Base-by-base conservation (phyloP, 768 basidiomycete species). In the Leccinum arenicola region DNA sequence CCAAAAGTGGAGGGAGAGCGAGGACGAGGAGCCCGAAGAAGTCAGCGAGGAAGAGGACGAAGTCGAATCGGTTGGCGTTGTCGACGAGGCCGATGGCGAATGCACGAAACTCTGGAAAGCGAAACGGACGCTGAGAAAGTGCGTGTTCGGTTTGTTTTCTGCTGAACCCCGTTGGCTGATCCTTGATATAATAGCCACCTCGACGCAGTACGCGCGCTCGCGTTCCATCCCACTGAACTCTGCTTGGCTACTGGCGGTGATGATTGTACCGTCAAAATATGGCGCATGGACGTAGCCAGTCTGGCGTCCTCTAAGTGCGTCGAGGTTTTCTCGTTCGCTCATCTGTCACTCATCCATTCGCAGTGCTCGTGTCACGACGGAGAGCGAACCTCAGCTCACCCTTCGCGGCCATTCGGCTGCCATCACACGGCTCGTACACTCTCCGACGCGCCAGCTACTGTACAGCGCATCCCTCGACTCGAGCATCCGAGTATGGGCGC, bases 381-480 rank as follows among this genome's bases (percentile, higher is more conserved):
- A 98, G 69, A 84, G 93, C 38, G 95, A 98, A 68, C 96, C 97
- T 2, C 88, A 94, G 68, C 80, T 95, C 43, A 98, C 97, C 2
- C 85, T 93, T 56, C 91, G 97, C 14, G 95, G 95, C 4, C 97
- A 98, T 74, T 91, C 93, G 14, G 89, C 89, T 11, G 85, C 93
- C 36, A 89, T 98, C 66, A 98, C 96, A 1, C 84, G 89, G 33
- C 80, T 98, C 23, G 82, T 91, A 31, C 85, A 93, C 68, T 84
- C 92, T 3, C 86, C 91, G 2, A 82, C 85, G 9, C 87, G 86
- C 62, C 84, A 86, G 40, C 75, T 89, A 14, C 76, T 99, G 48
- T 96, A 95, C 74, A 95, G 95, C 8, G 93, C 91, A 12, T 97
- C 95, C 0, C 78, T 98, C 48, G 97, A 99, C 73, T 89, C 92